Evolutionary conservation across 2,329 filamentous ascomycete species (phyloP), one percentile per base, ranked within the genome.

Genomic region (Diaporthe vaccinii): DNA sequence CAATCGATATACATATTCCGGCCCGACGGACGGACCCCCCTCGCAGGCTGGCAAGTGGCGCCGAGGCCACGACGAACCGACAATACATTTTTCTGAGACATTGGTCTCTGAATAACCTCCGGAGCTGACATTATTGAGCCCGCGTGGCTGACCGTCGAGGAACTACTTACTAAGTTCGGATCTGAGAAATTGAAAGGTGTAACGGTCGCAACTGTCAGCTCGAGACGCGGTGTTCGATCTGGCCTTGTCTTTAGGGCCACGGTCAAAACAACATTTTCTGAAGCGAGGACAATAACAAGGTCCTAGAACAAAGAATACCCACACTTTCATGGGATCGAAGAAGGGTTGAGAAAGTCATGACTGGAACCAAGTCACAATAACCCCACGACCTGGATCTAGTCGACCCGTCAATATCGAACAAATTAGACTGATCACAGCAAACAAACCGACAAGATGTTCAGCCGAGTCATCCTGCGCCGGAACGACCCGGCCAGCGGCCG

Each of bases 401-500:
- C 65, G 65, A 69, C n/a, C 44, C 72, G 57, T 39, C 57, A 39
- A 36, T n/a, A 58, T 36, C 15, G 41, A 41, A 58, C 10, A 57
- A 39, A 41, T 31, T 25, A 55, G 46, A 53, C 59, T 53, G 71
- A 55, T 55, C 58, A 51, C 58, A 53, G 46, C 28, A 34, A 57
- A 51, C 49, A 55, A 39, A 34, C 34, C 67, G 49, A 41, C 55
- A 75, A 73, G 3, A 76, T 76, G 75, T 76, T 76, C 65, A 76
- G 75, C 57, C 74, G 76, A 12, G 62, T 77, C 22, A 34, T 76
- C 39, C 69, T 77, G 39, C 74, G 76, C 55, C 75, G 74, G 44
- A 57, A 74, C 2, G 65, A 75, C 34, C 73, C 73, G 62, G 73
- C 73, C 25, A 39, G 55, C 22, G 62, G 53, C n/a, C 73, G 68